These are phyloP conservation scores for Annulohypoxylon bovei DNA, from an alignment of 495 filamentous ascomycete genomes.

Conservation along the genomic window DNA sequence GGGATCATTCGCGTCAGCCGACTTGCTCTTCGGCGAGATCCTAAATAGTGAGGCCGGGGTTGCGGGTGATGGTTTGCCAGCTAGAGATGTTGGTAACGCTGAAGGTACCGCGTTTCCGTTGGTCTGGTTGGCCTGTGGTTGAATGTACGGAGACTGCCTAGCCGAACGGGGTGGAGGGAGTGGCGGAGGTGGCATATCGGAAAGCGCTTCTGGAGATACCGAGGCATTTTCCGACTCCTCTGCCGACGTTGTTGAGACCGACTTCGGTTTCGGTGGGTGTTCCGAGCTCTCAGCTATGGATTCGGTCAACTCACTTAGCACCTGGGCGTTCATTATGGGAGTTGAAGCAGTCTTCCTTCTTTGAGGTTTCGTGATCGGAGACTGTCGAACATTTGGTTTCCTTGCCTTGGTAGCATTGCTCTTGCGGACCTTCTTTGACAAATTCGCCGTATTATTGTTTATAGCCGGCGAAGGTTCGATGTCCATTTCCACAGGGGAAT, in stretches of 20 bases:
- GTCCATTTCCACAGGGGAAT: slow-evolving; percentile 59
- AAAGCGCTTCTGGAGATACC: slow-evolving; percentile 64
- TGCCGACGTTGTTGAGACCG: slow-evolving; percentile 49
- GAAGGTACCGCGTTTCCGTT: slow-evolving; percentile 34
- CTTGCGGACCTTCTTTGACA: slow-evolving; percentile 61
- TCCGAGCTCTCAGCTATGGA: slow-evolving; percentile 37
- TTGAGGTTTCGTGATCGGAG: slow-evolving; percentile 84
- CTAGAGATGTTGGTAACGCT: slow-evolving; percentile 38
- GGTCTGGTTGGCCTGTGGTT: slow-evolving; percentile 51
- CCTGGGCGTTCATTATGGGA: slow-evolving; percentile 65
- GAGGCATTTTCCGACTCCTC: slow-evolving; percentile 63
- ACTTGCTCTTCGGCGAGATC: slow-evolving; percentile 56
- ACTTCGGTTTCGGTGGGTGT: slow-evolving; percentile 42
- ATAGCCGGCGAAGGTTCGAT: slow-evolving; percentile 53
- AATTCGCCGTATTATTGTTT: slow-evolving; percentile 45
- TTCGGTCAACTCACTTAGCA: slow-evolving; percentile 62
- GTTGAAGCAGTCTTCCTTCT: slow-evolving; percentile 69
- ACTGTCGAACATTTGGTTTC: slow-evolving; percentile 72
- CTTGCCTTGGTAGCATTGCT: slow-evolving; percentile 58
- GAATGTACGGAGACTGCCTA: slow-evolving; percentile 60
- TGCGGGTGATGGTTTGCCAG: slow-evolving; percentile 65
- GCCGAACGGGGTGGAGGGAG: slow-evolving; percentile 59
- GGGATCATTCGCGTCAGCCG: slow-evolving; percentile 45
- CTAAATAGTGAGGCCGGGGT: slow-evolving; percentile 91
- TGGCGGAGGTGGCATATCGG: slow-evolving; percentile 68